Conservation (phyloP, 768 basidiomycete species). For the Podaxis sp. region DNA sequence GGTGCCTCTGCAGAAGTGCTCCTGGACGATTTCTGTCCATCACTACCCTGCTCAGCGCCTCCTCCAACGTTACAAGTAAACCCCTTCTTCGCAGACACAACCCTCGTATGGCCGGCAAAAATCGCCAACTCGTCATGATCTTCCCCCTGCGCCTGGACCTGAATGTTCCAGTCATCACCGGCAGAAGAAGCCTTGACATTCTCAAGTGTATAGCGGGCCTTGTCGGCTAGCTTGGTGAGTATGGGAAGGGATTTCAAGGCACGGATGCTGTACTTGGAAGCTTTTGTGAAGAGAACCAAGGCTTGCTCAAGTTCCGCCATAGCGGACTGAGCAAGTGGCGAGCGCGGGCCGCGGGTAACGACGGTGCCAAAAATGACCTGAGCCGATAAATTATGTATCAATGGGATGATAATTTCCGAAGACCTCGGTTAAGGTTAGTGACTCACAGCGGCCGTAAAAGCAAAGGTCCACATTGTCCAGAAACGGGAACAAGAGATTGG, state of each 20-base stretch:
- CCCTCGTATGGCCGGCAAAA: slow-evolving; percentile 65
- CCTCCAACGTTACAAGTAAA: not conserved
- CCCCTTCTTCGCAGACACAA: slow-evolving; percentile 51
- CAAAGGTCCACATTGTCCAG: slow-evolving; percentile 65
- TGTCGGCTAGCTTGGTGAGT: slow-evolving; percentile 59
- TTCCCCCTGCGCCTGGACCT: slow-evolving; percentile 33
- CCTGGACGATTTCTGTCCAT: not conserved
- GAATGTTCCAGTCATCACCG: slow-evolving; percentile 44
- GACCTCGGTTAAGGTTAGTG: not conserved
- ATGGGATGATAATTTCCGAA: not conserved
- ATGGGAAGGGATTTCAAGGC: slow-evolving; percentile 71
- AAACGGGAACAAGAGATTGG: slow-evolving; percentile 53
- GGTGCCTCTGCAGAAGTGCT: not conserved
- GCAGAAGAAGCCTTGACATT: slow-evolving; percentile 38
- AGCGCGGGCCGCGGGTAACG: slow-evolving; percentile 70
- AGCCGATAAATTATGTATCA: not conserved
- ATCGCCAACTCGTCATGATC: slow-evolving; percentile 69
- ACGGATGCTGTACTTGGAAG: slow-evolving; percentile 55
- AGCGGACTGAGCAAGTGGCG: slow-evolving; percentile 64
- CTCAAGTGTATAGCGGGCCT: slow-evolving; percentile 59
- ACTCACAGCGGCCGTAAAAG: slow-evolving; percentile 53
- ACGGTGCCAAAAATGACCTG: slow-evolving; percentile 81
- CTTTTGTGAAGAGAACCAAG: slow-evolving; percentile 63
- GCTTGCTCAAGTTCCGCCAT: slow-evolving; percentile 71
- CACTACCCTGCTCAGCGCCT: not conserved